Evolutionary conservation across 192 early-diverging fungal genomes (phyloP), one percentile per base, ranked within the genome.

Genomic region (Pilobolus umbonatus): DNA sequence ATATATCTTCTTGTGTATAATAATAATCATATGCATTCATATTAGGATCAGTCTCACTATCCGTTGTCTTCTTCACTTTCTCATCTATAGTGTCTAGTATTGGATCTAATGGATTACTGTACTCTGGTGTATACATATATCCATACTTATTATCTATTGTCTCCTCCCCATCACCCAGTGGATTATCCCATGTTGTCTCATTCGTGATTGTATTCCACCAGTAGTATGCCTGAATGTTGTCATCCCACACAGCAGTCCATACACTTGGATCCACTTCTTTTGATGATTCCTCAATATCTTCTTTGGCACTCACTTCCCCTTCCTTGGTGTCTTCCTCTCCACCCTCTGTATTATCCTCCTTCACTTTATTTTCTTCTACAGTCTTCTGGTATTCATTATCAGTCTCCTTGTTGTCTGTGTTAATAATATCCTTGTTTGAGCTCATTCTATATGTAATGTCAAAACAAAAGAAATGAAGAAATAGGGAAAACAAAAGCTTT

Each of bases 171-270:
- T 29, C 49, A 17, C 44, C 10, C 29, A 39, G 17, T 43, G 75
- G 72, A 51, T 67, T 62, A 3, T 65, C 57, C 78, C 75, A 77
- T 9, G 73, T 67, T 0, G 75, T 80, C 55, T 80, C 75, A 39
- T 80, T 69, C 9, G 78, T 77, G 4, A 65, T 14, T 4, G 68
- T 72, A 51, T 80, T 80, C 78, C 73, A 80, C 60, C 62, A 80
- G 56, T 80, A 80, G 34, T 73, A 80, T 12, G 60, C 49, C 45
- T 75, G 64, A 3, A 54, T 47, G 17, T 55, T 51, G 4, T 72
- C 61, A 58, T 80, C 73, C 65, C 69, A 80, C 5, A 64, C 65
- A 12, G 67, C 48, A 35, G 60, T 68, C 77, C 77, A 79, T 34
- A 22, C 28, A 38, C 32, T 54, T 19, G 31, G 0, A 35, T 2